Conservation (phyloP, 208 protist species). For the Lotmaria passim region DNA sequence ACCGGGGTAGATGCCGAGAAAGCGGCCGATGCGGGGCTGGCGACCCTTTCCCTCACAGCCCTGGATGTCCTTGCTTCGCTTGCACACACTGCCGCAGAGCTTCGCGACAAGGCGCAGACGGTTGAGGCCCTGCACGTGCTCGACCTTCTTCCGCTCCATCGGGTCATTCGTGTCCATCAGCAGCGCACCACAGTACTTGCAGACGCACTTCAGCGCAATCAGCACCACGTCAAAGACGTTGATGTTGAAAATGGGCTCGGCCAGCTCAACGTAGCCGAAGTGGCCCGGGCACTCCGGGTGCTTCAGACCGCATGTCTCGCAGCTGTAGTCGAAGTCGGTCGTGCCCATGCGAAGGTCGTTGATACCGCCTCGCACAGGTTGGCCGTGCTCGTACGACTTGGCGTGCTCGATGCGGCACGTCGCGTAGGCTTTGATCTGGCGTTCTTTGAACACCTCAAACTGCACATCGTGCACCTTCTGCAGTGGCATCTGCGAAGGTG, state of each 20-base stretch:
- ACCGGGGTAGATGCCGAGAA: constrained; percentile 73
- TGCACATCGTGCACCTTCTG: constrained; percentile 81
- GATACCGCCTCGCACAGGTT: constrained; percentile 83
- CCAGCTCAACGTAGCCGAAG: constrained; percentile 99
- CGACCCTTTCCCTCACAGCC: constrained; percentile 86
- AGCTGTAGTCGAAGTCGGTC: constrained; percentile 85
- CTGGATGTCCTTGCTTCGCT: constrained; percentile 33
- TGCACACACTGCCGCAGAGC: constrained; percentile 71
- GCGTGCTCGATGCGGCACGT: constrained; percentile 82
- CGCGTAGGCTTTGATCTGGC: constrained; percentile 89
- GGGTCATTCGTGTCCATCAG: constrained; percentile 72
- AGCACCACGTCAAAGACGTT: constrained; percentile 95
- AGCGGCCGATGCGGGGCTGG: constrained; percentile 80
- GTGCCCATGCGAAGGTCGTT: constrained; percentile 91
- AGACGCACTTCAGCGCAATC: constrained; percentile 97
- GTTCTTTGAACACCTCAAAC: constrained; percentile 89
- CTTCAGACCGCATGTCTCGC: constrained; percentile 84
- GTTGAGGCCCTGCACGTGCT: constrained; percentile 60
- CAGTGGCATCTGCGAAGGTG: constrained; percentile 80
- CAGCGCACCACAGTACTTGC: constrained; percentile 96
- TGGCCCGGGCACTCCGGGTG: constrained; percentile 96
- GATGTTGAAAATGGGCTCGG: constrained; percentile 98
- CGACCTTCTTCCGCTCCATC: constrained; percentile 55
- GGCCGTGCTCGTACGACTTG: constrained; percentile 86
- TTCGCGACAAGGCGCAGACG: constrained; percentile 81